These are phyloP conservation scores for Komagataella phaffii DNA, from an alignment of 805 yeast species.

Conservation along the genomic window DNA sequence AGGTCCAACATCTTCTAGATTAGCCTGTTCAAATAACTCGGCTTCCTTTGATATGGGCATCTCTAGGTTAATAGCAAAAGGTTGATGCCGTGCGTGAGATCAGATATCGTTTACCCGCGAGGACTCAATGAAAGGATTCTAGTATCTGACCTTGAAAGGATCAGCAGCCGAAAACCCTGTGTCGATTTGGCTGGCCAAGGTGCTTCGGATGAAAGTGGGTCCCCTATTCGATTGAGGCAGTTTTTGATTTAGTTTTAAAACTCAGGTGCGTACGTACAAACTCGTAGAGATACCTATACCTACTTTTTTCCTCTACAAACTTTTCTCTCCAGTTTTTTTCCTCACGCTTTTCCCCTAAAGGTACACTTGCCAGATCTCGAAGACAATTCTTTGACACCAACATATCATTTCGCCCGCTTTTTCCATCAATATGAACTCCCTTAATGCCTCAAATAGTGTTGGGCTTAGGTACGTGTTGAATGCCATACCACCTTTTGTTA, in stretches of 20 bases:
- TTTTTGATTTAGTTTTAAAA: no score
- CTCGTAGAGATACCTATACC: neutral
- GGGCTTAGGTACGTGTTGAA: slow-evolving; percentile 18
- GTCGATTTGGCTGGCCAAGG: neutral
- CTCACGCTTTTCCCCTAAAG: neutral
- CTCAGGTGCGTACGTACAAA: no score
- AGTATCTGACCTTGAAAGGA: neutral
- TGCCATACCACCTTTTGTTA: neutral
- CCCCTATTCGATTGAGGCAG: no score
- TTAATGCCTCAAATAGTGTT: slow-evolving; percentile 11
- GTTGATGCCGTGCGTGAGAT: neutral
- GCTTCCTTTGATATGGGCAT: slow-evolving; percentile 11
- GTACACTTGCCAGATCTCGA: neutral
- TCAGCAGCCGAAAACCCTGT: neutral
- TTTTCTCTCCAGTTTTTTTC: neutral
- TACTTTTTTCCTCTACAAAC: neutral
- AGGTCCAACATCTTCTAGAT: slow-evolving; percentile 17
- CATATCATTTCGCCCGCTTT: neutral
- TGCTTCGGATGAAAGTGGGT: no score
- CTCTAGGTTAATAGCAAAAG: slow-evolving; percentile 1
- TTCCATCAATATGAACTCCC: neutral
- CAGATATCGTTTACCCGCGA: neutral
- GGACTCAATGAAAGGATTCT: neutral
- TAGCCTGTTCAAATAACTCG: slow-evolving; percentile 18
- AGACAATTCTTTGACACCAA: neutral